Conservation (phyloP, 1,284 basidiomycete species). For the Inonotus obliquus region DNA sequence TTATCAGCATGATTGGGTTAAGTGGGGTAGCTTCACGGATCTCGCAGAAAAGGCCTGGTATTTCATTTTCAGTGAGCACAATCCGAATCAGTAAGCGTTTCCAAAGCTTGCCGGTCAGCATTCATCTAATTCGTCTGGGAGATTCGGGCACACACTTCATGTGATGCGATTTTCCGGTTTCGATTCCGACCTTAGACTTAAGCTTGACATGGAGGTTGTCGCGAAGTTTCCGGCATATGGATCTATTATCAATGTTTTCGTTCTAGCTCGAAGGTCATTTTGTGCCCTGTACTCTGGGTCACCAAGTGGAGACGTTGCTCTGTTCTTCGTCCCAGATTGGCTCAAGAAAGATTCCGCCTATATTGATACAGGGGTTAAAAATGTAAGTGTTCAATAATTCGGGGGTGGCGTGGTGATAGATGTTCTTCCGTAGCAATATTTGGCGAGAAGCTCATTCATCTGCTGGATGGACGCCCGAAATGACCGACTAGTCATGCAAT, state of each 20-base stretch:
- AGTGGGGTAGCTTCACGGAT: background rate
- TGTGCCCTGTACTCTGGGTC: background rate
- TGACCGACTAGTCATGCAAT: background rate
- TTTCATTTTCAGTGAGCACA: slow-evolving; percentile 1
- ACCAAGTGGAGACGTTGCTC: background rate
- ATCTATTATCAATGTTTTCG: background rate
- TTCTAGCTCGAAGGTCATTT: background rate
- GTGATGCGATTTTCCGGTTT: background rate
- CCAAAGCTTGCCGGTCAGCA: background rate
- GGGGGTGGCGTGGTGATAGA: background rate
- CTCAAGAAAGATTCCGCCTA: background rate
- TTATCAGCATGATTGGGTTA: background rate
- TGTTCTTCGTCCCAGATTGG: background rate
- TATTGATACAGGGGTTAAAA: background rate
- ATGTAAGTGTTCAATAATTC: background rate
- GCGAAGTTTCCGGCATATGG: background rate
- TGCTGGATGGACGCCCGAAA: background rate
- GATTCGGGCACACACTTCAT: background rate
- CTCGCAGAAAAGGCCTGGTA: background rate
- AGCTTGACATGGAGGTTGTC: background rate
- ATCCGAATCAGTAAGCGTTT: background rate
- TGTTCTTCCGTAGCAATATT: background rate
- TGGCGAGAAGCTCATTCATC: background rate
- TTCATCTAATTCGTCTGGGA: background rate
- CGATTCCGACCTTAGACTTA: background rate